Evolutionary conservation across 345 rosid genomes (phyloP).

Genomic region (Gossypium bickii): DNA sequence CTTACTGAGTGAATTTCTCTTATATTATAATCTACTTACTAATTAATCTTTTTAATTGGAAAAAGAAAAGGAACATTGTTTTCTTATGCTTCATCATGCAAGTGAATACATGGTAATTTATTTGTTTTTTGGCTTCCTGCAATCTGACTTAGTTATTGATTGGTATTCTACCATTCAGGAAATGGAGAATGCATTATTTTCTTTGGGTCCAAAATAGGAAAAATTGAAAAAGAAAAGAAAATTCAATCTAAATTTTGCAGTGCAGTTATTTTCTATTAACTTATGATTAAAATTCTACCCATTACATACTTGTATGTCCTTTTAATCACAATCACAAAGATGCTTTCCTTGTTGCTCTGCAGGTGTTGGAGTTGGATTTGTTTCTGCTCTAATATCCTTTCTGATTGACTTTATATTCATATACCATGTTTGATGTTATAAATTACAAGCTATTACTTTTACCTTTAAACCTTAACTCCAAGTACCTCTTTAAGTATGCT

Average conservation of each 20-base stretch:
- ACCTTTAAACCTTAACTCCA: constrained; percentile 67
- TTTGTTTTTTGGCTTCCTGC: neutral
- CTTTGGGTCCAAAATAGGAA: too few relatives aligned
- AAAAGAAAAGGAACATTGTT: neutral
- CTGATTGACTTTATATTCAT: neutral
- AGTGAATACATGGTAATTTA: neutral
- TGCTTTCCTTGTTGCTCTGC: constrained; percentile 29
- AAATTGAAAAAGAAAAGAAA: too few relatives aligned
- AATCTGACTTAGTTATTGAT: neutral
- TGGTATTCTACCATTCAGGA: neutral
- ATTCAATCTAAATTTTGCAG: too few relatives aligned
- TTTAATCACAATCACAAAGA: constrained; percentile 16
- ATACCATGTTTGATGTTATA: neutral
- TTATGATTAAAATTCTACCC: neutral
- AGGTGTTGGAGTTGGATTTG: constrained; percentile 99
- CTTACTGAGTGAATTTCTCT: neutral
- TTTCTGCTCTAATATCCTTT: constrained; percentile 95
- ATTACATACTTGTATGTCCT: neutral
- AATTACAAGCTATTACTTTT: constrained; percentile 9
- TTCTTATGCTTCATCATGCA: neutral
- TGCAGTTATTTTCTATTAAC: too few relatives aligned
- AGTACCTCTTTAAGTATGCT: constrained; percentile 96
- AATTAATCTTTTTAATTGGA: neutral
- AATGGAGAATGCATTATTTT: too few relatives aligned
- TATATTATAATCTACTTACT: neutral